Evolutionary conservation across 305 asterid species (phyloP).

Genomic region (Fraxinus paxiana): DNA sequence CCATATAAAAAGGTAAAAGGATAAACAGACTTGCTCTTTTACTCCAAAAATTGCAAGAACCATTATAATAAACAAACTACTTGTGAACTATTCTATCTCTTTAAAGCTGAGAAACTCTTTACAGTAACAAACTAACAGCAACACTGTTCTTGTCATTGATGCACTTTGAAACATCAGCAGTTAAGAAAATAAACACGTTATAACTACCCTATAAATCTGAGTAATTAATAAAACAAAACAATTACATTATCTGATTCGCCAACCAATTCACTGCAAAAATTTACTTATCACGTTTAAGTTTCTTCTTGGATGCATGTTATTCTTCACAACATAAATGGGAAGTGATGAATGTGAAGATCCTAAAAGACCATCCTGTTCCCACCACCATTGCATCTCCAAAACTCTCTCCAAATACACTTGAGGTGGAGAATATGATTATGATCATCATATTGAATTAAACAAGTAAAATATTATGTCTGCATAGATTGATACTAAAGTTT

Average conservation of each 20-base stretch:
- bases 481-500: slow-evolving; percentile 10
- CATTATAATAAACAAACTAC: not conserved
- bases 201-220: not conserved
- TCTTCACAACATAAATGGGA: not conserved
- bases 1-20: not conserved
- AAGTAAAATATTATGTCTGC: not conserved
- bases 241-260: not conserved
- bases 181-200: not conserved
- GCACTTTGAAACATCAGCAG: not conserved
- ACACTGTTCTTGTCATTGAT: not conserved
- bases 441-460: not conserved
- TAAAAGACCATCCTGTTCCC: not conserved
- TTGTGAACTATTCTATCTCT: not conserved
- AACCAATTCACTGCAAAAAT: not conserved
- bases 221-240: not conserved
- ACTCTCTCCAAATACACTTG: not conserved
- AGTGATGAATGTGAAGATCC: not conserved
- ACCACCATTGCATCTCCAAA: not conserved
- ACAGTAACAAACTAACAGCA: not conserved
- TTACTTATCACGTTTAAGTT: not conserved
- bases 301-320: not conserved
- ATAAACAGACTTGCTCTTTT: not conserved
- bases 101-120: not conserved
- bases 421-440: not conserved
- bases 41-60: not conserved